Percentiles rank a stretch among this genome's conserved stretches.
phyloP scores from a whole-genome alignment of 148 eudicot genomes.

The Fagopyrum tataricum region DNA sequence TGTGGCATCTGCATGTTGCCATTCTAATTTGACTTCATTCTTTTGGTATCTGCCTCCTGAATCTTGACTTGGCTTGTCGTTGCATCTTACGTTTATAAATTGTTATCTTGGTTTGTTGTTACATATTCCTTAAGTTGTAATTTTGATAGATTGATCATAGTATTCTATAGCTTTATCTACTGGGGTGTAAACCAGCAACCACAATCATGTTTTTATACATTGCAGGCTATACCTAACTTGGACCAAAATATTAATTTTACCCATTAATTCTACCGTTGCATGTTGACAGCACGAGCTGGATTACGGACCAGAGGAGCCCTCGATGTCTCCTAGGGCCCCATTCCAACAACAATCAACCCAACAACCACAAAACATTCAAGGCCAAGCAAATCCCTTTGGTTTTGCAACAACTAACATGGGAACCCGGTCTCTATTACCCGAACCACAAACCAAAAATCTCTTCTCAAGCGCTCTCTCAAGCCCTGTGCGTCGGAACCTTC shows the following conservation, averaged over 20 bases:
- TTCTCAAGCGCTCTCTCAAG: conserved; percentile 83
- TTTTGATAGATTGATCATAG: too few species aligned
- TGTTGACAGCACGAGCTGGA: conserved; percentile 26
- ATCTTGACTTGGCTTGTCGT: background rate
- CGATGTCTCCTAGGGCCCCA: conserved; percentile 37
- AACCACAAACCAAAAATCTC: conserved; percentile 56
- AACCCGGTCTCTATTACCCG: conserved; percentile 37
- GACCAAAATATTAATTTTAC: background rate
- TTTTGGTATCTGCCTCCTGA: background rate
- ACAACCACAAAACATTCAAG: conserved; percentile 14
- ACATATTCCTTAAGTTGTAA: too few species aligned
- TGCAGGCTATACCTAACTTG: background rate
- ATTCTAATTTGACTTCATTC: background rate
- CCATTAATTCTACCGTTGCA: background rate
- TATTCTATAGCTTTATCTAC: background rate
- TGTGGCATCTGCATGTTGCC: background rate
- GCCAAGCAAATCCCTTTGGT: conserved; percentile 19
- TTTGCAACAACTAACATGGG: conserved; percentile 24
- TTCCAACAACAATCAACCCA: conserved; percentile 19
- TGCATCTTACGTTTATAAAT: background rate
- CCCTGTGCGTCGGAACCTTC: conserved; percentile 74
- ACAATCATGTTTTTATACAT: background rate
- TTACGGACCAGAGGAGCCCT: conserved; percentile 27
- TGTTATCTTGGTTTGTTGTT: too few species aligned
- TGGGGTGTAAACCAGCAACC: background rate